These are phyloP conservation scores for Ceraceosorus bombacis DNA, from an alignment of 1,284 basidiomycete genomes.

Conservation along the genomic window DNA sequence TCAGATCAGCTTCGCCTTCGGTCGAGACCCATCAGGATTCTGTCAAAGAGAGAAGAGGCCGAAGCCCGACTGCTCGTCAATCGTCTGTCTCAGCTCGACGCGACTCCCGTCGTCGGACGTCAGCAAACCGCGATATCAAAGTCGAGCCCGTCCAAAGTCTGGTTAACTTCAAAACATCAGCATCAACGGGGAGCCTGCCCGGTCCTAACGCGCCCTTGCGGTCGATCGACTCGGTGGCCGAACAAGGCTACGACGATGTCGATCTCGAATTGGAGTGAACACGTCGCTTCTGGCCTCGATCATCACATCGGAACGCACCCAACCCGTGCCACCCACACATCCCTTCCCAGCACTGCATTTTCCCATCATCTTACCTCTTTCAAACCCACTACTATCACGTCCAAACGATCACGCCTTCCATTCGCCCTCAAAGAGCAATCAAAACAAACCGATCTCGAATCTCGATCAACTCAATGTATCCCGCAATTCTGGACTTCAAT, in stretches of 20 bases:
- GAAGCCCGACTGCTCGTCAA: not conserved
- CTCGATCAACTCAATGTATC: not conserved
- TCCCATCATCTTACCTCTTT: no score
- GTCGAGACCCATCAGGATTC: not conserved
- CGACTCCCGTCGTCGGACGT: constrained; percentile 15
- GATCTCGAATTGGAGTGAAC: constrained; percentile 28
- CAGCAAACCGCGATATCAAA: constrained; percentile 21
- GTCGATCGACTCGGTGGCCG: constrained; percentile 4
- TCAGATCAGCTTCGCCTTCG: no score
- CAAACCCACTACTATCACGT: no score
- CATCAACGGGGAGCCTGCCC: constrained; percentile 7
- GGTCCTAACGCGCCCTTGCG: constrained; percentile 3
- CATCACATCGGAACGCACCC: no score
- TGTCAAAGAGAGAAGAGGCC: not conserved
- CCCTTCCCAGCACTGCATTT: no score
- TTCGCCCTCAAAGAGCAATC: not conserved
- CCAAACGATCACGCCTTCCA: no score
- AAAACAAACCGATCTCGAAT: not conserved
- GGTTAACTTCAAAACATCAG: not conserved
- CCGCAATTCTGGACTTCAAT: no score
- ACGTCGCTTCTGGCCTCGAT: no score
- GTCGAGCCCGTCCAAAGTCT: constrained; percentile 3
- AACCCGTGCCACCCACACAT: no score
- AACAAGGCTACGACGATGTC: constrained; percentile 33
- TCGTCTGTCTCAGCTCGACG: constrained; percentile 7